A percentile compares a stretch with the other conserved stretches of the same genome.
Conservation (phyloP, 83 land plant species). For the Thuja plicata region DNA sequence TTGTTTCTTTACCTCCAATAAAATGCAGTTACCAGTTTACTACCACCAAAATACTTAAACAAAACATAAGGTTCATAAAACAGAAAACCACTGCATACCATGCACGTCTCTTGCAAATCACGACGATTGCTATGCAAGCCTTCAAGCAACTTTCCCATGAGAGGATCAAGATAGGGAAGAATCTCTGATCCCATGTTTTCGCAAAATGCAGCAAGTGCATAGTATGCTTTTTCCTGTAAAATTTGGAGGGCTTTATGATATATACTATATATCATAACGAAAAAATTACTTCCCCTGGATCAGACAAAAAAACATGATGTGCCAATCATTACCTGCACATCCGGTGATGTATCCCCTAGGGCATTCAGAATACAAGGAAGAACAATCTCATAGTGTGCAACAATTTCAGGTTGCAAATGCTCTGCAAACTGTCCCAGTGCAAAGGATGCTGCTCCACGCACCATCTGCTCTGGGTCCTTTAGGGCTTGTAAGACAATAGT, state of each 20-base stretch:
- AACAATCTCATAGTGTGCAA: slow-evolving; percentile 80
- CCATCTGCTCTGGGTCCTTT: slow-evolving; percentile 87
- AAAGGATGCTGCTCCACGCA: slow-evolving; percentile 96
- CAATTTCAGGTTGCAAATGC: slow-evolving; percentile 90
- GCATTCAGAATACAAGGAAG: slow-evolving; percentile 90
- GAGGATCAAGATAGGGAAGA: slow-evolving; percentile 80
- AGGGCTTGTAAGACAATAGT: slow-evolving; percentile 74
- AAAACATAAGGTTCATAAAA: not conserved
- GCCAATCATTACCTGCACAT: slow-evolving; percentile 76
- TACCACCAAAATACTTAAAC: not conserved
- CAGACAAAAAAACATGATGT: not conserved
- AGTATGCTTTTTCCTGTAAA: slow-evolving; percentile 90
- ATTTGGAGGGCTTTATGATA: not conserved
- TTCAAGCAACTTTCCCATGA: slow-evolving; percentile 80
- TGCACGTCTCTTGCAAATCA: slow-evolving; percentile 94
- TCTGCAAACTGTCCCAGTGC: slow-evolving; percentile 98
- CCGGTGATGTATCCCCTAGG: slow-evolving; percentile 78
- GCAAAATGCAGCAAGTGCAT: slow-evolving; percentile 98
- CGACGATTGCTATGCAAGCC: slow-evolving; percentile 77
- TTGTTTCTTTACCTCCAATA: not conserved
- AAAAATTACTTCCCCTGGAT: not conserved
- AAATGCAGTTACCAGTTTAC: not conserved
- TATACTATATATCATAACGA: not conserved
- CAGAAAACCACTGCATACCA: slow-evolving; percentile 46
- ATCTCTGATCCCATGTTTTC: slow-evolving; percentile 92